These are phyloP conservation scores for Eucalyptus guilfoylei DNA, from an alignment of 345 rosid species.

Conservation along the genomic window DNA sequence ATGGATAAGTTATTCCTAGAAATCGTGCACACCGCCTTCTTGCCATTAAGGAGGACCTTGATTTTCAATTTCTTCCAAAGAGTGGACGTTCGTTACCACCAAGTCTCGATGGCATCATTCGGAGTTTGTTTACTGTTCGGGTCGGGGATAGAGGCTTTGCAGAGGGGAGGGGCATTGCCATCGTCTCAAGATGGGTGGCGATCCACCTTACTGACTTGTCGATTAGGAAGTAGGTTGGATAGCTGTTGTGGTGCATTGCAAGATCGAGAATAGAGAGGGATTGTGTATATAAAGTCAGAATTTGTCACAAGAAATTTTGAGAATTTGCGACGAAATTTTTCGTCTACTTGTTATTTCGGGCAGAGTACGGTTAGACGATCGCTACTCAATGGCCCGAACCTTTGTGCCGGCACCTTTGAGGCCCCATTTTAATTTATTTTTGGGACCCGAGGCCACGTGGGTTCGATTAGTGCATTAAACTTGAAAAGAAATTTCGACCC, in stretches of 20 bases:
- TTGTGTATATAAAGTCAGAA: background rate
- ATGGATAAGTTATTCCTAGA: background rate
- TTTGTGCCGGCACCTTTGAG: background rate
- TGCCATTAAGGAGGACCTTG: background rate
- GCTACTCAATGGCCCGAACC: no score
- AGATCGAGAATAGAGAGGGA: background rate
- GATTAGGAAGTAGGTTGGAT: background rate
- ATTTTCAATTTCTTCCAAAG: background rate
- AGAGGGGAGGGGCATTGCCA: background rate
- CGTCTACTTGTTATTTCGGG: background rate
- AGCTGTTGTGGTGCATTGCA: background rate
- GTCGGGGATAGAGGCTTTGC: background rate
- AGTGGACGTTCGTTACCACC: background rate
- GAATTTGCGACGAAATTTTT: background rate
- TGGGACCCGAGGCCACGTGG: background rate
- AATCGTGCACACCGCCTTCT: background rate
- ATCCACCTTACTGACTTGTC: background rate
- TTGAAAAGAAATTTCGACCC: background rate
- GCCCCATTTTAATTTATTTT: background rate
- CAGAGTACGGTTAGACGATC: background rate
- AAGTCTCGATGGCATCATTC: background rate
- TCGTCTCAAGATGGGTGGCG: background rate
- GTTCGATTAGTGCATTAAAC: background rate
- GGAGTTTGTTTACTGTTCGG: background rate
- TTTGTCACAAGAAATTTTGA: background rate